Evolutionary conservation across 1,139 yeast genomes (phyloP), one percentile per base, ranked within the genome.

Genomic region (Williopsis jadinii): DNA sequence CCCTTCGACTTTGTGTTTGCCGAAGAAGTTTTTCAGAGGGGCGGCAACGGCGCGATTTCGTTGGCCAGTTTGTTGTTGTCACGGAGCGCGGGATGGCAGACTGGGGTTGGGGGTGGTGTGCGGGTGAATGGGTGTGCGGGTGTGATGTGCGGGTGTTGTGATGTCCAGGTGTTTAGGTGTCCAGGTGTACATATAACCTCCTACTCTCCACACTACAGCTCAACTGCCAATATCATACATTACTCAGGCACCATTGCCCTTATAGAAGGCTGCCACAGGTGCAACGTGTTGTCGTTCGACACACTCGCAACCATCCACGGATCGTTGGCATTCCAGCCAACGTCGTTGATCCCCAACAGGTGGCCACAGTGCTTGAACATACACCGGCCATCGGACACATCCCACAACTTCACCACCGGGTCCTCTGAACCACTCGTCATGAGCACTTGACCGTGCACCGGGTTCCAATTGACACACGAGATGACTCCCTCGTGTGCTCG

Each of bases 341-440:
- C 68, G 57, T 90, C 97, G 54, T 84, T 81, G 12, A 92, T 85
- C 19, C 94, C 90, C 42, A 84, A 68, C 73, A 92, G 77, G 59
- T 92, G 99, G 0, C 98, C 98, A 11, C 84, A 86, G 60, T 94
- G 98, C 30, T 75, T 71, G 56, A 92, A 90, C 19, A 80, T 45
- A 36, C 80, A 62, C 57, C 67, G 50, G 12, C 15, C 26, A 52
- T 71, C 41, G 2, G 73, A 55, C 3, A 79, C 61, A 55, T 87
- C 90, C 80, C 87, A 84, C 3, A 92, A 42, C 52, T 77, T 76
- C 9, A 85, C 90, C 33, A 76, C 62, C 8, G 79, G 73, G 59
- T 90, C 97, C 1, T 67, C 62, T 40, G 68, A 70, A 0, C 95
- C 85, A 0, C 84, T 80, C 1, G 88, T 71, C 0, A 88, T 95